Base-by-base conservation (phyloP, 495 filamentous ascomycete genomes). In the Penicillium fimorum region DNA sequence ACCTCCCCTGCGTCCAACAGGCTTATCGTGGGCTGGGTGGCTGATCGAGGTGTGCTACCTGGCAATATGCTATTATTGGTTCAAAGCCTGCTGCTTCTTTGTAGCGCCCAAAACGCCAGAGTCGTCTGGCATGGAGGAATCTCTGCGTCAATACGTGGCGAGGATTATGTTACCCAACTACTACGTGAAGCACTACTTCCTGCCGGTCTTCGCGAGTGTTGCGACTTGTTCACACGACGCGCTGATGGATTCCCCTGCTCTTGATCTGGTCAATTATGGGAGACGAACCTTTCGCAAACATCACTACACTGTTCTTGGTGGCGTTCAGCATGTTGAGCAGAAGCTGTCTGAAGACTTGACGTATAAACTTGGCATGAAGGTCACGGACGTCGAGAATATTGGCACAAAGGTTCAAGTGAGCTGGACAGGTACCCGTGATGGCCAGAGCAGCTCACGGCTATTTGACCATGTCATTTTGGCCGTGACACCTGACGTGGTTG, bases 141-240 rank as follows among this genome's bases (percentile, higher is more conserved):
- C 76, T 1, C 50, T 82, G 1, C 58, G 61, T 15, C 38, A 66
- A 10, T 84, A 83, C 53, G 57, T 81, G 13, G 32, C 61, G 5
- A 68, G 82, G 5, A 79, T 83, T 11, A 46, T 57, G n/a, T 47
- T 84, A 8, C 78, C 81, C 0, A 54, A 54, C 4, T 70, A 72
- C 30, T 79, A 77, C 48, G 64, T 69, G 38, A 63, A 48, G 6
- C 59, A 67, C 27, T 84, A 82, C 54, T 64, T 84, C 11, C 69
- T 84, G 5, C 82, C 82, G 4, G 63, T 82, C 12, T 74, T 84
- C 38, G 77, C 78, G 8, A 76, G 75, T 17, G 78, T 82, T 4
- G 69, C 71, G 10, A 84, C 82, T 7, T 85, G 80, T 55, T 67
- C 79, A 3, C 81, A 81, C 25, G 59, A 76, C 1, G 69, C 69